Percentiles rank a stretch among this genome's conserved stretches.
Evolutionary conservation across 108 stramenopile genomes (phyloP).

Genomic region (Chaetoceros tenuissimus): DNA sequence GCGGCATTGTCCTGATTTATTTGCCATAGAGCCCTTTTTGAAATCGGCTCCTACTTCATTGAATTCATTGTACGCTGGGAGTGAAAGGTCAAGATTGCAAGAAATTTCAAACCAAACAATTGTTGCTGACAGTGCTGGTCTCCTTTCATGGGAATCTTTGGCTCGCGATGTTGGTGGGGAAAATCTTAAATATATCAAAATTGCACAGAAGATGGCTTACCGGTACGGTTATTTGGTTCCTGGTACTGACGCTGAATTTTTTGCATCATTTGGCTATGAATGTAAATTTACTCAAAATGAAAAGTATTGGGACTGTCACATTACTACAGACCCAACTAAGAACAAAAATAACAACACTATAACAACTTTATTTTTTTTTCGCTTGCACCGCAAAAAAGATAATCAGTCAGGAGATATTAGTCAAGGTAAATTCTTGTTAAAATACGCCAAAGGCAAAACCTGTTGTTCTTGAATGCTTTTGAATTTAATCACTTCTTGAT

Average conservation of each 20-base stretch:
- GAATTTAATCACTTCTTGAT: not conserved
- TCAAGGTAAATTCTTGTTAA: no score
- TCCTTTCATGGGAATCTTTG: slow-evolving; percentile 3
- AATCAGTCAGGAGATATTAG: no score
- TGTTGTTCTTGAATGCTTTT: no score
- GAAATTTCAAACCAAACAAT: not conserved
- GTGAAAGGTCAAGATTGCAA: not conserved
- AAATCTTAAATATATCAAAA: slow-evolving; percentile 6
- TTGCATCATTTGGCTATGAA: slow-evolving; percentile 3
- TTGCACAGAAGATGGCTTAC: slow-evolving; percentile 4
- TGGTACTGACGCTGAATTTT: no score
- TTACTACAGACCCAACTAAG: not conserved
- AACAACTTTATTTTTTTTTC: not conserved
- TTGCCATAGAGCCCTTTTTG: not conserved
- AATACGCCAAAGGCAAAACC: no score
- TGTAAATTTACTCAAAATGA: slow-evolving; percentile 1
- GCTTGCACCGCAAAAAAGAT: no score
- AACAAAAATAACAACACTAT: not conserved
- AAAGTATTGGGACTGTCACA: slow-evolving; percentile 3
- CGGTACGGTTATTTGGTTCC: slow-evolving; percentile 4
- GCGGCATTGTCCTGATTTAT: not conserved
- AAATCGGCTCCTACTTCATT: not conserved
- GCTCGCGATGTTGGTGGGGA: not conserved
- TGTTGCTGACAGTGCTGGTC: not conserved
- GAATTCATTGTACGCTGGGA: not conserved